Conservation (phyloP, 345 rosid genomes). For the Carallia pectinifolia region DNA sequence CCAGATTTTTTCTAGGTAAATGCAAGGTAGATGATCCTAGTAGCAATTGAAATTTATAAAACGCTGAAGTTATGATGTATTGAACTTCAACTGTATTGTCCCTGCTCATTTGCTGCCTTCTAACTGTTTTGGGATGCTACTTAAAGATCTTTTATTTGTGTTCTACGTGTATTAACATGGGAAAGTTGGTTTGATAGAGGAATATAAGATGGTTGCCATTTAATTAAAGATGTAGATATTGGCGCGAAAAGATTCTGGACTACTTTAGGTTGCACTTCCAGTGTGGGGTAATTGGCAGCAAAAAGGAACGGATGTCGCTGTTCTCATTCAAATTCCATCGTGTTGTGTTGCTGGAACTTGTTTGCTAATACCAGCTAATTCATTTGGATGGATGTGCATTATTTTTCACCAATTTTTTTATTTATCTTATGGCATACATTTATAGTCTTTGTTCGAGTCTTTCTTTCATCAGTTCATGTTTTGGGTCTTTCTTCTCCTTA, state of each 20-base stretch:
- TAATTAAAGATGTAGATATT: conserved; percentile 15
- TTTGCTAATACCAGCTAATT: conserved; percentile 16
- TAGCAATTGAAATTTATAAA: too few relatives aligned
- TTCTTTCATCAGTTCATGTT: conserved; percentile 1
- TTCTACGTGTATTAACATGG: neutral
- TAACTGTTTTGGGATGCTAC: neutral
- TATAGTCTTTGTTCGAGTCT: neutral
- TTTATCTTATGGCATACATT: conserved; percentile 4
- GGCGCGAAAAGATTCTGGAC: neutral
- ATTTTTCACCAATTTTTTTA: neutral
- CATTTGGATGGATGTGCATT: conserved; percentile 15
- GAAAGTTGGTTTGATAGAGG: neutral
- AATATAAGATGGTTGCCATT: neutral
- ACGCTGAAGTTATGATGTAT: too few relatives aligned
- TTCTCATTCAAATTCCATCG: conserved; percentile 13
- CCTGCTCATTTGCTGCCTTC: neutral
- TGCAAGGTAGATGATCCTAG: too few relatives aligned
- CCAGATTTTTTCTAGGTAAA: too few relatives aligned
- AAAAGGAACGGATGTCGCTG: conserved; percentile 2
- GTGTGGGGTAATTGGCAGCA: neutral
- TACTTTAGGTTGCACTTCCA: conserved; percentile 1
- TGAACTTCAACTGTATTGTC: too few relatives aligned
- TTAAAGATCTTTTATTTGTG: too few relatives aligned
- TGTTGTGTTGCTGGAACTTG: conserved; percentile 26
- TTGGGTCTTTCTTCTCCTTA: neutral